phyloP scores from a whole-genome alignment of 768 basidiomycete genomes.

The Hypholoma fasciculare region DNA sequence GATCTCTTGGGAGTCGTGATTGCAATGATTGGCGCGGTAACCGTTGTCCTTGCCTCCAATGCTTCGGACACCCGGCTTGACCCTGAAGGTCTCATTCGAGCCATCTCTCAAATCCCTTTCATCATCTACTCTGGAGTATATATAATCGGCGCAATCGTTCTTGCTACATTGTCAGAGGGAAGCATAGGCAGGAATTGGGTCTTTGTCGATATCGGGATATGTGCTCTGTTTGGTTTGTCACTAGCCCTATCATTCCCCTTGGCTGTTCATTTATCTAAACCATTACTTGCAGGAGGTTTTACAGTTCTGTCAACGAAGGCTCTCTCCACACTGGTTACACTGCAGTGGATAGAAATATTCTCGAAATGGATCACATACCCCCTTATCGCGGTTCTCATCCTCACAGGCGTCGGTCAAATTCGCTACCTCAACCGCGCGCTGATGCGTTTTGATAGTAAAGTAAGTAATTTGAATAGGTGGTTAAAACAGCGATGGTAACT shows the following conservation, averaged over 20 bases:
- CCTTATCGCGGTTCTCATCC: constrained; percentile 65
- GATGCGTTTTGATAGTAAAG: constrained; percentile 93
- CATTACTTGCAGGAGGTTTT: constrained; percentile 66
- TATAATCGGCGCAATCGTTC: constrained; percentile 50
- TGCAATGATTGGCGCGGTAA: constrained; percentile 86
- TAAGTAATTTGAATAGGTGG: constrained; percentile 24
- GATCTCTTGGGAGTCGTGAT: constrained; percentile 79
- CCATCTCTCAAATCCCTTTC: constrained; percentile 73
- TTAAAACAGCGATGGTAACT: not conserved
- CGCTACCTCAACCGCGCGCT: constrained; percentile 83
- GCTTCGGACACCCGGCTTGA: constrained; percentile 70
- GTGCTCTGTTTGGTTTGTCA: constrained; percentile 74
- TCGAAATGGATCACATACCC: constrained; percentile 83
- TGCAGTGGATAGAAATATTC: constrained; percentile 77
- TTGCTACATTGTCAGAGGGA: constrained; percentile 69
- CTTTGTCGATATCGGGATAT: constrained; percentile 84
- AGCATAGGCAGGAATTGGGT: constrained; percentile 65
- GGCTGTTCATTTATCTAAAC: not conserved
- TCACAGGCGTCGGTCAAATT: constrained; percentile 83
- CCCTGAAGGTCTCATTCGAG: constrained; percentile 62
- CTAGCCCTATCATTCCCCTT: not conserved
- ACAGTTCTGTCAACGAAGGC: constrained; percentile 95
- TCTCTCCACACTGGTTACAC: constrained; percentile 80
- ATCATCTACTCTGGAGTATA: constrained; percentile 73
- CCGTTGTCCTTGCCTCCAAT: constrained; percentile 85